Base-by-base conservation (phyloP, 352 stramenopile genomes). In the Globisporangium polare region DNA sequence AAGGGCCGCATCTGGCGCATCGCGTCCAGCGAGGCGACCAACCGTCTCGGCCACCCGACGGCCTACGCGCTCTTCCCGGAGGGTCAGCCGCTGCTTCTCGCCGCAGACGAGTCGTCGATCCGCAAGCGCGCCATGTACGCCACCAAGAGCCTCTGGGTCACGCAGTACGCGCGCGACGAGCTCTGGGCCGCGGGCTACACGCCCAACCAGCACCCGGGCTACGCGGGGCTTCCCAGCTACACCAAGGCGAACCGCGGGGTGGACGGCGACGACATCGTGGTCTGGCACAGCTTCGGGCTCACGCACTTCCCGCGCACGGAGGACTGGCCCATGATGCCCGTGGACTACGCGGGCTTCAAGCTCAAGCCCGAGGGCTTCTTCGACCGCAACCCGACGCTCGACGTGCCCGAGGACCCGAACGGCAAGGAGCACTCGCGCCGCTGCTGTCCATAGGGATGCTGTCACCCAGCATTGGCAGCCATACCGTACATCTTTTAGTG, bases 301-400 rank as follows among this genome's bases (percentile, higher is more conserved):
- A 80, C 73, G 24, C 80, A 94, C 67, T 80, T 92, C 41, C 79
- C 84, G 35, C 73, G 80, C 13, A 68, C 74, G 0, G 85, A 94
- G 71, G 81, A 89, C 68, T 88, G 80, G 71, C 83, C 83, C 26
- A 71, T 93, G 26, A 92, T 95, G 83, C 79, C 78, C 7, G 82
- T 83, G 41, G 84, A 94, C 68, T 78, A 75, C 33, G 77, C 80
- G 17, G 73, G 73, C 31, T 92, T 95, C 60, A 71, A 65, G 37
- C 71, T 95, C 54, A 89, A 81, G 58, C 78, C 83, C 13, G 77
- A 89, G 20, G 71, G 72, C 9, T 90, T 90, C 63, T 88, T 85
- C 58, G 76, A 75, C 73, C 84, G 59, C 75, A 90, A 66, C 52
- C 69, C 50, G 73, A 94, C 71, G 49, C 65, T 78, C 24, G 58